Conservation (phyloP, 306 rosid genomes). For the Cucurbita moschata region DNA sequence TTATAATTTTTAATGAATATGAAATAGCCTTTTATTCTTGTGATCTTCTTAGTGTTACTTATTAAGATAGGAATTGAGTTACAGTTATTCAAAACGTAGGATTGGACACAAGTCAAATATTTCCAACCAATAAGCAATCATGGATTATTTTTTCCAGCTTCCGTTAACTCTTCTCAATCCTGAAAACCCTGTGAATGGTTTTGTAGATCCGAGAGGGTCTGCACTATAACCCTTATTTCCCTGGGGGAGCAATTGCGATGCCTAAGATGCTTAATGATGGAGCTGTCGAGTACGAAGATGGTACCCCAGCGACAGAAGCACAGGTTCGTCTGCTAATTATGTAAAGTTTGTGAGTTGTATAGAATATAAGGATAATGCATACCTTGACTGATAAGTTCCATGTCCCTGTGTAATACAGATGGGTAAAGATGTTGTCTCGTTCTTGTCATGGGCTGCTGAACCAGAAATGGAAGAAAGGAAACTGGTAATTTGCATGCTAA, state of each 20-base stretch:
- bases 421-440: conserved; percentile 90
- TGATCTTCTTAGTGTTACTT: not conserved
- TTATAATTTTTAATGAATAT: not conserved
- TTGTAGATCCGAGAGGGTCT: conserved; percentile 85
- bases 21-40: not conserved
- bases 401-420: conserved; percentile 33
- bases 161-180: not conserved
- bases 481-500: conserved; percentile 39
- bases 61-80: not conserved
- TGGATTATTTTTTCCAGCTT: not conserved
- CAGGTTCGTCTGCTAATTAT: conserved; percentile 37
- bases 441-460: conserved; percentile 90
- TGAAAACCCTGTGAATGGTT: conserved; percentile 9
- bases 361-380: not conserved
- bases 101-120: not conserved
- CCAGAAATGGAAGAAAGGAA: conserved; percentile 99
- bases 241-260: conserved; percentile 99
- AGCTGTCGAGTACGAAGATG: conserved; percentile 91
- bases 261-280: conserved; percentile 99
- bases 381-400: not conserved
- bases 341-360: not conserved
- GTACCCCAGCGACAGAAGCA: conserved; percentile 83
- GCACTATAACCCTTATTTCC: conserved; percentile 92
- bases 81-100: not conserved
- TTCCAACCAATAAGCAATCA: not conserved